Evolutionary conservation across 129 eudicot species (phyloP), one percentile per base, ranked within the genome.

Genomic region (Silybum marianum): DNA sequence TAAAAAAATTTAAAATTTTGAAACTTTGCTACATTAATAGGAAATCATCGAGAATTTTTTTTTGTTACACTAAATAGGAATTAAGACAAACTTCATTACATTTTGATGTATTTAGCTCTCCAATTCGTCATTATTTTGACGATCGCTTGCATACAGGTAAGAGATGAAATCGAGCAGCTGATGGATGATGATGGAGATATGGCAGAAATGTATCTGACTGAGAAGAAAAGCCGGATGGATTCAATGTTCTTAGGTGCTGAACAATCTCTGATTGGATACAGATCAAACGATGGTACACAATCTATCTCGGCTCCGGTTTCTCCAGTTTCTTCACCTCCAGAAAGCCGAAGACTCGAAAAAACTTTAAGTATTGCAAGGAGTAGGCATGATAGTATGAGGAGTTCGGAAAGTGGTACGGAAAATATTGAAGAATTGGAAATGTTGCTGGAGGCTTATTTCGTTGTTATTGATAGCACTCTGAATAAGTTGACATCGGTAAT

Each of bases 171-270:
- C 79, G 99, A 96, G 83, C 99, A 96, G 86, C 87, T 96, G 78
- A 96, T 93, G 99, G 99, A 93, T 70, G 99, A 96, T 82, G 99
- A 96, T 77, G 99, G 98, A 63, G 98, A 96, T 80, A 93, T 96
- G 99, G 99, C 99, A 18, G 99, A 96, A 76, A 96, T 96, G 99
- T 93, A 93, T 76, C 91, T 96, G 18, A 96, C 99, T n/a, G 99
- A 96, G 82, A 96, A 96, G 90, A 93, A 90, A 87, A 77, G 75
- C 0, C 86, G 92, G 21, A 84, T 91, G 91, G 99, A 96, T 72
- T 85, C 90, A 40, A 42, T 89, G 65, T 80, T 84, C 24, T 86
- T 82, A 71, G 95, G 90, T 25, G 63, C 42, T 21, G 98, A 95
- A 75, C 99, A 91, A 81, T 89, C 98, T 46, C 10, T 89, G 78